Base-by-base conservation (phyloP, 495 filamentous ascomycete species). In the Hyaloscypha bicolor region DNA sequence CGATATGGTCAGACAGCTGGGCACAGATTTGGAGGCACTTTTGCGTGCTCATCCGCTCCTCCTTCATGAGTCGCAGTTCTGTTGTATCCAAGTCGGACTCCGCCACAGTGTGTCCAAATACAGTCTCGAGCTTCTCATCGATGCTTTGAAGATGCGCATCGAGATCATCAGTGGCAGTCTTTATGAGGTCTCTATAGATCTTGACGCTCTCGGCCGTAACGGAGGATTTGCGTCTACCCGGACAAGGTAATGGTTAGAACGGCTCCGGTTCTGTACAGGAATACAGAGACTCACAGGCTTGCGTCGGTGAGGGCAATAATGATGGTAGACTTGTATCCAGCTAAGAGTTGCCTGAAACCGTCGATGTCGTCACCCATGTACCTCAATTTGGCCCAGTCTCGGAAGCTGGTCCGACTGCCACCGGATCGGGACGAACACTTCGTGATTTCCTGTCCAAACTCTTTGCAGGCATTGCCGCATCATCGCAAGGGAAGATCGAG, bases 21-120 rank as follows among this genome's bases (percentile, higher is more conserved):
- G 72, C 68, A 73, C 78, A 81, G 35, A 83, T 79, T 65, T 77
- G 64, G 53, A 83, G 78, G 62, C 77, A 81, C 68, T 81, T 76
- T 69, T 79, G 69, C 9, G 79, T 76, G 64, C 78, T 80, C 52
- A 69, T 68, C 63, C 76, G 76, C 68, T 83, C 79, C 32, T 80
- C 77, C 65, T 75, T 63, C 64, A 80, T 70, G n/a, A 68, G 71
- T 60, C 63, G 73, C 29, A 79, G 55, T 67, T 79, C 76, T 2
- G 59, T 63, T 48, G 72, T 61, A 70, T 79, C 76, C 55, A 67
- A 32, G 55, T 25, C 61, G 55, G 70, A 71, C 51, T 62, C 64
- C 39, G 64, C 42, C 37, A 55, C 67, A 56, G 63, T 66, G 48
- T 45, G 67, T 52, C 35, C 11, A 58, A 67, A 66, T 52, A 78